Evolutionary conservation across 2,329 filamentous ascomycete species (phyloP).

Genomic region (Botrytis deweyae): DNA sequence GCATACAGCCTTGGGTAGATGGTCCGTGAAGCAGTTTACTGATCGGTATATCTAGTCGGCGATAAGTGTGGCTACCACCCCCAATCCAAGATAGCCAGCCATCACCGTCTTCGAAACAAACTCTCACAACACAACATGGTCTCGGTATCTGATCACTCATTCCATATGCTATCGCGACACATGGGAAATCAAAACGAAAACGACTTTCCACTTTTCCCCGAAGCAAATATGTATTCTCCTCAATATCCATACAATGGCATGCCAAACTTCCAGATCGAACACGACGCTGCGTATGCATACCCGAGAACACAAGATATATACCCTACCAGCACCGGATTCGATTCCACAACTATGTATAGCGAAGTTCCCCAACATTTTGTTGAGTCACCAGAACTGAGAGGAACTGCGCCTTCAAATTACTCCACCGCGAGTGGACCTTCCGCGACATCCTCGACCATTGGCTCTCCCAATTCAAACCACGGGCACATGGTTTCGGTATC

Average conservation of each 20-base stretch:
- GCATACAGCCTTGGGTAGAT: not conserved
- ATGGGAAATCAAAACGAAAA: conserved; percentile 35
- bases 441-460: conserved; percentile 38
- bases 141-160: conserved; percentile 74
- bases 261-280: conserved; percentile 46
- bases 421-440: conserved; percentile 40
- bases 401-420: conserved; percentile 36
- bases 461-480: conserved; percentile 39
- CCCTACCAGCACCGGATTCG: conserved; percentile 48
- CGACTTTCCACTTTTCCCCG: conserved; percentile 49
- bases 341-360: conserved; percentile 48
- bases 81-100: conserved; percentile 30
- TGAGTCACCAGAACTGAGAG: conserved; percentile 37
- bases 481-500: conserved; percentile 34
- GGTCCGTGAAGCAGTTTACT: conserved; percentile 23
- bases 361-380: conserved; percentile 38
- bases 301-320: conserved; percentile 38
- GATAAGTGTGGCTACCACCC: conserved; percentile 31
- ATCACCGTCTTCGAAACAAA: conserved; percentile 52
- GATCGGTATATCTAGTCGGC: conserved; percentile 28
- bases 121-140: conserved; percentile 62
- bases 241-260: conserved; percentile 51
- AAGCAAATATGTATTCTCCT: conserved; percentile 46
- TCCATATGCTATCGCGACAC: conserved; percentile 82
- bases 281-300: conserved; percentile 39